phyloP scores from a whole-genome alignment of 2,329 filamentous ascomycete species.

The Aspergillus pseudoglaucus region DNA sequence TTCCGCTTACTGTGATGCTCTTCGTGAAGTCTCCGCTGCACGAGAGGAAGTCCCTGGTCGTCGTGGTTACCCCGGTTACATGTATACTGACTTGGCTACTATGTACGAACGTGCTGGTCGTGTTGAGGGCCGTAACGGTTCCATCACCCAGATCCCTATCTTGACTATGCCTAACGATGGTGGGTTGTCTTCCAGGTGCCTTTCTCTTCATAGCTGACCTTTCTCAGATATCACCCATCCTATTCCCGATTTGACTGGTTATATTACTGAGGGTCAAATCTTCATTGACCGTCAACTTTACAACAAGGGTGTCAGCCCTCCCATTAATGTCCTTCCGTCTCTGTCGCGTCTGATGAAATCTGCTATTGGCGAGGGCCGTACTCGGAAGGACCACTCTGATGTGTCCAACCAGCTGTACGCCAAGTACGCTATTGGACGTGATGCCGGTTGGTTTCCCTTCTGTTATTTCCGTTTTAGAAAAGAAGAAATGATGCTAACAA shows the following conservation, averaged over 20 bases:
- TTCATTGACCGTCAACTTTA: slow-evolving; percentile 88
- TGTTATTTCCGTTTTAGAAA: too few species aligned
- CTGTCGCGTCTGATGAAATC: slow-evolving; percentile 99
- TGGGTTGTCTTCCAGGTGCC: slow-evolving; percentile 24
- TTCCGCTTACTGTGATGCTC: slow-evolving; percentile 95
- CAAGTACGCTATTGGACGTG: slow-evolving; percentile 98
- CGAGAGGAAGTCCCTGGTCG: slow-evolving; percentile 98
- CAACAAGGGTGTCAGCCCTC: slow-evolving; percentile 97
- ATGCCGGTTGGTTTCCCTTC: too few species aligned
- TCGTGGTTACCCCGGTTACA: slow-evolving; percentile 99
- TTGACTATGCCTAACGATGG: slow-evolving; percentile 99
- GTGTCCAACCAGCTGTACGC: slow-evolving; percentile 99
- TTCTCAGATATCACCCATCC: slow-evolving; percentile 87
- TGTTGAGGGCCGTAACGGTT: slow-evolving; percentile 93
- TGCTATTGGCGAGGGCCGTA: slow-evolving; percentile 95
- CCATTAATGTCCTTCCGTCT: slow-evolving; percentile 96
- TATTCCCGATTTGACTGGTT: slow-evolving; percentile 96
- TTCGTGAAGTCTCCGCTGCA: slow-evolving; percentile 96
- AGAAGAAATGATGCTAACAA: too few species aligned
- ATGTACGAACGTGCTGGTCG: slow-evolving; percentile 99
- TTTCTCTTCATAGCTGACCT: slow-evolving; percentile 4
- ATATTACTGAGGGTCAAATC: slow-evolving; percentile 98
- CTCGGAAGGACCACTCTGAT: slow-evolving; percentile 92
- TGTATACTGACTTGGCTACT: slow-evolving; percentile 99
- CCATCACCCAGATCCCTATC: slow-evolving; percentile 98